A percentile compares a stretch with the other conserved stretches of the same genome.
These are phyloP conservation scores for Blastobotrys proliferans DNA, from an alignment of 1,139 yeast species.

Conservation along the genomic window DNA sequence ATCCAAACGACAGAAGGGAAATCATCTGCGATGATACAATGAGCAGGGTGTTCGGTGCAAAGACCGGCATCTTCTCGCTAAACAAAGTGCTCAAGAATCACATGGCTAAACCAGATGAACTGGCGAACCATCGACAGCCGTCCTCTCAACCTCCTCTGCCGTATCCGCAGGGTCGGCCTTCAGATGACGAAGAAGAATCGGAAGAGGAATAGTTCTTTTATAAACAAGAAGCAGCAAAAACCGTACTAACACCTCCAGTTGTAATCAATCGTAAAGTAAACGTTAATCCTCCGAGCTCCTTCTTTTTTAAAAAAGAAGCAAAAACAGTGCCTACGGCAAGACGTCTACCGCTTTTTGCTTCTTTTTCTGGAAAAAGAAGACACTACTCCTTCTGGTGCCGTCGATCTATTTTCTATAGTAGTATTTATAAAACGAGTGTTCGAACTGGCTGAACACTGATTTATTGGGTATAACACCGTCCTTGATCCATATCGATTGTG, in stretches of 20 bases:
- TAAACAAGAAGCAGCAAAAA: not conserved
- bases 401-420: not conserved
- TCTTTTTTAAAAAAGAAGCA: too few relatives aligned
- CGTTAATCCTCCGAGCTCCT: too few relatives aligned
- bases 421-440: constrained; percentile 23
- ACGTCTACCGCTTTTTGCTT: too few relatives aligned
- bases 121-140: constrained; percentile 1
- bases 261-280: too few relatives aligned
- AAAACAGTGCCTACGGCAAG: too few relatives aligned
- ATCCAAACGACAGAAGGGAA: constrained; percentile 62
- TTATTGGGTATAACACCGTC: constrained; percentile 67
- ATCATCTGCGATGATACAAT: constrained; percentile 66
- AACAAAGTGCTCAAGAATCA: constrained; percentile 58
- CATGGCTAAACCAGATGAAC: constrained; percentile 33
- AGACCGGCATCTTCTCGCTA: constrained; percentile 63
- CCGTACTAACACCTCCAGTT: not conserved
- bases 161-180: not conserved
- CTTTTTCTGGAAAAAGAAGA: too few relatives aligned
- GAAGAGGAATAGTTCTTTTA: not conserved
- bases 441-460: constrained; percentile 42
- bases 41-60: constrained; percentile 49
- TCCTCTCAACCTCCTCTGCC: not conserved
- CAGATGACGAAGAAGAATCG: not conserved
- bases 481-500: constrained; percentile 77
- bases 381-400: too few relatives aligned